phyloP scores from a whole-genome alignment of 2,329 filamentous ascomycete genomes.

The Pezicula rhizophila region DNA sequence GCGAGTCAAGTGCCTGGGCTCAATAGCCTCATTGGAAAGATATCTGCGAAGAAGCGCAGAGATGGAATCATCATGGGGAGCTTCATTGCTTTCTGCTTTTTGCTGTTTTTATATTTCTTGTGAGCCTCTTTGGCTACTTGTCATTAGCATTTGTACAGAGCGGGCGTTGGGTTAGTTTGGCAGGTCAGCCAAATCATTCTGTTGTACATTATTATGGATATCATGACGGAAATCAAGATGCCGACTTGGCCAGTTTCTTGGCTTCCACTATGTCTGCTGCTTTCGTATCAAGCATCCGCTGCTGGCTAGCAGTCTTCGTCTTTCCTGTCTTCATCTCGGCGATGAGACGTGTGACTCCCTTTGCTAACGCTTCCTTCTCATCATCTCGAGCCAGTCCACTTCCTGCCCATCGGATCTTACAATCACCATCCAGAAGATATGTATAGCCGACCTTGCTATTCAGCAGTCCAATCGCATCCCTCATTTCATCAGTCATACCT shows the following conservation, averaged over 20 bases:
- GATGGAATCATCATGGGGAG: conserved; percentile 89
- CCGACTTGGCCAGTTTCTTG: not conserved
- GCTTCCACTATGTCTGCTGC: conserved; percentile 4
- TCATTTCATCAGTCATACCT: conserved; percentile 54
- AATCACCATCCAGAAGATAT: conserved; percentile 81
- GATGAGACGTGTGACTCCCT: conserved; percentile 56
- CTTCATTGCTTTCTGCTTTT: conserved; percentile 88
- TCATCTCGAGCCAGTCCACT: conserved; percentile 62
- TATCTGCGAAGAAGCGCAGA: conserved; percentile 88
- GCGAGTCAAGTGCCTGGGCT: conserved; percentile 90
- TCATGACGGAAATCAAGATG: not conserved
- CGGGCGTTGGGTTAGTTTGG: conserved; percentile 20
- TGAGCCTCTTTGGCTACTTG: conserved; percentile 34
- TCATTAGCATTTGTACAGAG: conserved; percentile 14
- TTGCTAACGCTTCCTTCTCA: conserved; percentile 63
- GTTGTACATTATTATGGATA: conserved; percentile 17
- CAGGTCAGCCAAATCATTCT: conserved; percentile 12
- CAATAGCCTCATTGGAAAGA: conserved; percentile 85
- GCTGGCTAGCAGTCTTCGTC: conserved; percentile 1
- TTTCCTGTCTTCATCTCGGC: conserved; percentile 39
- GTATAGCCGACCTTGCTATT: conserved; percentile 86
- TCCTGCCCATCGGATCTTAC: conserved; percentile 90
- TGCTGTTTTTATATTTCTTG: conserved; percentile 76
- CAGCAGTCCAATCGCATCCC: conserved; percentile 61
- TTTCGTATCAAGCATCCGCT: conserved; percentile 2